A percentile compares a stretch with the other conserved stretches of the same genome.
Conservation (phyloP, 2,329 filamentous ascomycete species). For the Calonectria ilicicola region DNA sequence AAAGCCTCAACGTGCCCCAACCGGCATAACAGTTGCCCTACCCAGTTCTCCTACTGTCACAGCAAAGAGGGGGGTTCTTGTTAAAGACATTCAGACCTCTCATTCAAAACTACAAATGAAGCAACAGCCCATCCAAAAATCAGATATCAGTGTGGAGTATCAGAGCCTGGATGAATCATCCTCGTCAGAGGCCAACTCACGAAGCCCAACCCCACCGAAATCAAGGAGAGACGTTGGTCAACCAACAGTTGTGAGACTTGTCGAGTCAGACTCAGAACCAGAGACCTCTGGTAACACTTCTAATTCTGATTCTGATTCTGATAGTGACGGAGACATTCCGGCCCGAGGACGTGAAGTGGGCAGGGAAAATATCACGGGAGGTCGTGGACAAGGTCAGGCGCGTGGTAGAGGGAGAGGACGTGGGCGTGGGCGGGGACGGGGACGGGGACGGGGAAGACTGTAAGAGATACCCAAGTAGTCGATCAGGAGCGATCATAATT, state of each 20-base stretch:
- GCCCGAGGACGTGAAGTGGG: conserved; percentile 23
- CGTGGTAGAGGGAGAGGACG: conserved; percentile 30
- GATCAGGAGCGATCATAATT: not conserved
- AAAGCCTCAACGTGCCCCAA: conserved; percentile 34
- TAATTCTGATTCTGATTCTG: conserved; percentile 32
- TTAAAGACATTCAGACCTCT: not conserved
- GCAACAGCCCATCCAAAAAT: not conserved
- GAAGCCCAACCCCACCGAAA: conserved; percentile 27
- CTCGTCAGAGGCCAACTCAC: conserved; percentile 26
- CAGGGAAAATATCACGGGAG: conserved; percentile 25
- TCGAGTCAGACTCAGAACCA: conserved; percentile 39
- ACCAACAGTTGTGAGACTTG: conserved; percentile 40
- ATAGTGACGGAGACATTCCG: conserved; percentile 40
- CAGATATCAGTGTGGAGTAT: conserved; percentile 3
- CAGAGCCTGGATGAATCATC: not conserved
- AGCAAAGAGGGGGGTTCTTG: not conserved
- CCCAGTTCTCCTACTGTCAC: conserved; percentile 11
- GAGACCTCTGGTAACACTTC: conserved; percentile 23
- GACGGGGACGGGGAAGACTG: not conserved
- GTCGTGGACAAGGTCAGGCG: conserved; percentile 23
- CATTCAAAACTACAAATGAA: not conserved
- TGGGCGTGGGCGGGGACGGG: not conserved
- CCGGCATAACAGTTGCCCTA: conserved; percentile 13
- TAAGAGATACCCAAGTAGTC: not conserved
- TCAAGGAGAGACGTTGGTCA: conserved; percentile 13